Conservation (phyloP, 768 basidiomycete species). For the Lentinula sp. region DNA sequence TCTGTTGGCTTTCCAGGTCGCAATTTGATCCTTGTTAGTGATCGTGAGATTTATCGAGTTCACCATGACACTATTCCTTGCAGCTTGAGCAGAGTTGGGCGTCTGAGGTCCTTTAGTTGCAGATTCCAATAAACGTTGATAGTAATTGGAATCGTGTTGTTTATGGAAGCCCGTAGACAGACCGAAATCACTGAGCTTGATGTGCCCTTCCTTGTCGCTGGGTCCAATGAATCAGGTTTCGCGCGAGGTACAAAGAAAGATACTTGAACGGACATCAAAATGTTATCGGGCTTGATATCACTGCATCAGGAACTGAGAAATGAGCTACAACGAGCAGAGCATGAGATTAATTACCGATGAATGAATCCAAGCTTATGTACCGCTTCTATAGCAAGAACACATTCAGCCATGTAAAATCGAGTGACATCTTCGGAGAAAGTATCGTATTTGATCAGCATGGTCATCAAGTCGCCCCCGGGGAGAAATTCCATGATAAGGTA, state of each 20-base stretch:
- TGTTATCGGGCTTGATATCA: conserved; percentile 99
- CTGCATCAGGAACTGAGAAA: conserved; percentile 32
- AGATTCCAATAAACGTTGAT: conserved; percentile 79
- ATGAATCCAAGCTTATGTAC: conserved; percentile 98
- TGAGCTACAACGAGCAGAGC: neutral
- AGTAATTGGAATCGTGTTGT: conserved; percentile 94
- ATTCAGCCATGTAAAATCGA: conserved; percentile 98
- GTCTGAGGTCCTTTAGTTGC: conserved; percentile 41
- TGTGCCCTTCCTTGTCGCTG: conserved; percentile 88
- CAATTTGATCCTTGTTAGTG: conserved; percentile 88
- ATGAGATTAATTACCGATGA: conserved; percentile 60
- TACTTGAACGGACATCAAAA: conserved; percentile 45
- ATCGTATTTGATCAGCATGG: conserved; percentile 99
- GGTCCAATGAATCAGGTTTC: conserved; percentile 1
- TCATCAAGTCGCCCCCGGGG: conserved; percentile 98
- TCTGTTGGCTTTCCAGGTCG: conserved; percentile 98
- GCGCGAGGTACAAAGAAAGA: conserved; percentile 10
- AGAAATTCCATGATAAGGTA: conserved; percentile 99
- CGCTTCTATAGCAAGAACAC: conserved; percentile 94
- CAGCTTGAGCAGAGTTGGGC: conserved; percentile 36
- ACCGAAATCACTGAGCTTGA: conserved; percentile 98
- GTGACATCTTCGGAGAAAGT: conserved; percentile 98
- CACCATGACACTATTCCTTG: conserved; percentile 94
- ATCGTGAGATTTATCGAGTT: conserved; percentile 97
- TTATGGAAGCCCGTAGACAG: conserved; percentile 99